Evolutionary conservation across 306 rosid species (phyloP).

Genomic region (Vicia sativa): DNA sequence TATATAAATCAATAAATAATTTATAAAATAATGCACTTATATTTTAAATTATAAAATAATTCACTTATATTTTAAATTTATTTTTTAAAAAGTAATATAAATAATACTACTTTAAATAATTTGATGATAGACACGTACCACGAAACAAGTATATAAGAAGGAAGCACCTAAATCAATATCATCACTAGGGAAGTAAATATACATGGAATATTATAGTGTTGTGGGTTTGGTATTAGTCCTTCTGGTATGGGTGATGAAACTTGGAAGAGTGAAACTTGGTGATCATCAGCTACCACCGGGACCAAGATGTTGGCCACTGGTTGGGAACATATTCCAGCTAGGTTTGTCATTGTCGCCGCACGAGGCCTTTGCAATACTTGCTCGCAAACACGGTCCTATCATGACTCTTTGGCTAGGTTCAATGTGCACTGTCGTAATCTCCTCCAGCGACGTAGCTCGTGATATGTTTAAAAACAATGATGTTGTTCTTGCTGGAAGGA

Average conservation of each 20-base stretch:
- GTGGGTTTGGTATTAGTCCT: constrained; percentile 33
- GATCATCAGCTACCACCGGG: constrained; percentile 70
- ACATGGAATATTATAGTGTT: constrained; percentile 40
- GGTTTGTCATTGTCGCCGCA: constrained; percentile 68
- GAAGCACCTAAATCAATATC: constrained; percentile 5
- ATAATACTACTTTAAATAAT: too few relatives aligned
- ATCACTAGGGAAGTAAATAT: constrained; percentile 3
- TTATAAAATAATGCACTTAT: too few relatives aligned
- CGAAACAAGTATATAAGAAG: not conserved
- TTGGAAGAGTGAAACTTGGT: constrained; percentile 11
- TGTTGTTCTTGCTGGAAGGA: constrained; percentile 64
- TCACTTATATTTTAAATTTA: too few relatives aligned
- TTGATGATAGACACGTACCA: too few relatives aligned
- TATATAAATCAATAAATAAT: too few relatives aligned
- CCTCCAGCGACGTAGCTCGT: constrained; percentile 59
- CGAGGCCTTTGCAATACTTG: constrained; percentile 58
- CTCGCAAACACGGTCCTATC: constrained; percentile 69
- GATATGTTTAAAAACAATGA: constrained; percentile 76
- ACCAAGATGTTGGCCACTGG: constrained; percentile 73
- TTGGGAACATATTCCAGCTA: constrained; percentile 71
- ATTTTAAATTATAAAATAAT: too few relatives aligned
- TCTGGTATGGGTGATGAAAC: constrained; percentile 42
- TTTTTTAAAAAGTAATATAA: too few relatives aligned
- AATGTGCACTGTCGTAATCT: constrained; percentile 78
- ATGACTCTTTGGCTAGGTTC: constrained; percentile 85